Percentiles rank a stretch among this genome's conserved stretches.
Evolutionary conservation across 2,329 filamentous ascomycete species (phyloP).

Genomic region (Alternaria viburni): DNA sequence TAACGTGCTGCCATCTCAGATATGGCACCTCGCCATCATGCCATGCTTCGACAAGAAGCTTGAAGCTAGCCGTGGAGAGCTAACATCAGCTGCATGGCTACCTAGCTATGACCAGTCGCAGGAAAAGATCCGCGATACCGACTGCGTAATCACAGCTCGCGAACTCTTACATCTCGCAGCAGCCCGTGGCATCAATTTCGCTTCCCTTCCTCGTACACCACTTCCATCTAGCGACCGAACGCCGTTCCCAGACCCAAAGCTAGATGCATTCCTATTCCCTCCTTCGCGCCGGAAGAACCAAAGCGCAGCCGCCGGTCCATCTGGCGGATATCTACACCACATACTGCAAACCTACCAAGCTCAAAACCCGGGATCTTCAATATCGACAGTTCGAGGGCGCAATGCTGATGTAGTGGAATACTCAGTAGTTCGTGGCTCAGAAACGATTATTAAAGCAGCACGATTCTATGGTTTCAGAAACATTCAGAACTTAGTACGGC

Average conservation of each 20-base stretch:
- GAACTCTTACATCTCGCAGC: constrained; percentile 90
- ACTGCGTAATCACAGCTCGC: constrained; percentile 97
- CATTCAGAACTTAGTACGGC: constrained; percentile 96
- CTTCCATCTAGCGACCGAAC: constrained; percentile 55
- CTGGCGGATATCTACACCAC: constrained; percentile 87
- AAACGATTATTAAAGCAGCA: constrained; percentile 58
- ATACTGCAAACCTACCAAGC: constrained; percentile 78
- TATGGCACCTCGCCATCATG: constrained; percentile 97
- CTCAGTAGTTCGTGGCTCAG: constrained; percentile 62
- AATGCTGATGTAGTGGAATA: constrained; percentile 94
- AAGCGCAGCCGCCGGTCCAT: constrained; percentile 71
- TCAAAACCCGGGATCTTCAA: constrained; percentile 71
- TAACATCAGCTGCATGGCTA: constrained; percentile 80
- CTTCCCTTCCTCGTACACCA: constrained; percentile 68
- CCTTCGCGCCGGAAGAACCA: constrained; percentile 44
- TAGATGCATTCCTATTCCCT: constrained; percentile 79
- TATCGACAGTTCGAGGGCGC: constrained; percentile 76
- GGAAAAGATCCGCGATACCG: constrained; percentile 76
- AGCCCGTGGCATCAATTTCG: constrained; percentile 78
- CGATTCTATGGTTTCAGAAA: constrained; percentile 98
- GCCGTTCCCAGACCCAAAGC: constrained; percentile 73
- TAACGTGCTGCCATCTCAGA: constrained; percentile 74
- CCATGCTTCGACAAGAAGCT: constrained; percentile 99
- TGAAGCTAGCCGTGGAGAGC: constrained; percentile 89
- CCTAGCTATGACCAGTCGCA: constrained; percentile 30